Evolutionary conservation across 352 stramenopile genomes (phyloP), one percentile per base, ranked within the genome.

Genomic region (Globisporangium cederbergense): DNA sequence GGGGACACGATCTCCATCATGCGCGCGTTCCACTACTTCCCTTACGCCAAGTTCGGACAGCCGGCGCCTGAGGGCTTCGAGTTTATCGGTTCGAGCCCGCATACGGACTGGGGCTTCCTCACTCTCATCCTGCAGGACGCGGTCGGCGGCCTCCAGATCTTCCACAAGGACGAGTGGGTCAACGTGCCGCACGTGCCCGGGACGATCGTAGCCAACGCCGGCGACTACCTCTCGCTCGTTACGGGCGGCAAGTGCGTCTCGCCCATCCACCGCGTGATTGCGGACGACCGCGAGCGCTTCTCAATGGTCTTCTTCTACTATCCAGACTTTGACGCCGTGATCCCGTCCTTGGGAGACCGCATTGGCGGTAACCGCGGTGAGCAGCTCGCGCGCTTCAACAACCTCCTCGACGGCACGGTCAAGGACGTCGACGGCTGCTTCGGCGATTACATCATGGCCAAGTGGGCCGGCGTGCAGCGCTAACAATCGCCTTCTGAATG

Each of bases 291-390:
- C 43, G 83, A 94, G 60, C 83, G 86, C 47, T 88, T 86, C 72
- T 94, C 86, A 54, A 86, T 91, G 65, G 83, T 92, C 46, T 91
- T 91, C 63, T 94, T 94, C 71, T 94, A 90, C 73, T 92, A 94
- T 58, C 86, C 86, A 13, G 79, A 88, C 76, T 93, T 89, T 60
- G 81, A 88, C 50, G 82, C 81, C 10, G 78, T 85, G 32, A 88
- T 93, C 51, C 83, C 83, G 20, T 67, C 68, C 3, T 65, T 83
- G 30, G 63, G 32, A 3, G 52, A 62, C 18, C 76, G 77, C 40
- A 87, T 88, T 50, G 79, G 72, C 22, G 79, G 77, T 11, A 74
- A 84, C 60, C 71, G 63, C 22, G 64, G 66, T 20, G 66, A 34
- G 4, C 45, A 75, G 8, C 49, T 54, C 51, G 53, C 69, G 22